Conservation (phyloP, 2,329 filamentous ascomycete genomes). For the Hypocrella siamensis region DNA sequence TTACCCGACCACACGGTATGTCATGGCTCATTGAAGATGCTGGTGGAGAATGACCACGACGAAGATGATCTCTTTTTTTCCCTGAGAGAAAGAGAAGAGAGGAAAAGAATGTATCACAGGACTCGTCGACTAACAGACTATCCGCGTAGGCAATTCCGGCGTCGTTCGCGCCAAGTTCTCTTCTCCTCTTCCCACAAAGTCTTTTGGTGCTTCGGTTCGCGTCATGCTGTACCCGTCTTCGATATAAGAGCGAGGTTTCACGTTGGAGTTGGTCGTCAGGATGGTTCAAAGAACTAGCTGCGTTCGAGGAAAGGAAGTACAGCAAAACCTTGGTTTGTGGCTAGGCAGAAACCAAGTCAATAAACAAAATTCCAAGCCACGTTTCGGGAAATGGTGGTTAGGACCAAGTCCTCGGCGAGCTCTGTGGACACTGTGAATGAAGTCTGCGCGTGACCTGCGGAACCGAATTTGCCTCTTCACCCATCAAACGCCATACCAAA, state of each 20-base stretch:
- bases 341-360: constrained; percentile 40
- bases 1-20: constrained; percentile 92
- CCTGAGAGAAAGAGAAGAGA: too few species aligned
- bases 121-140: constrained; percentile 1
- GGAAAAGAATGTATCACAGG: too few species aligned
- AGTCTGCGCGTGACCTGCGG: background rate
- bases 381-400: constrained; percentile 10
- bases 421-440: too few species aligned
- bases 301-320: constrained; percentile 42
- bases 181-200: constrained; percentile 88
- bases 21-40: too few species aligned
- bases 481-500: too few species aligned
- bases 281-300: constrained; percentile 45
- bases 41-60: too few species aligned
- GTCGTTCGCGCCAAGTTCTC: constrained; percentile 96
- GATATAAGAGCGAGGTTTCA: constrained; percentile 55
- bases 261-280: constrained; percentile 47
- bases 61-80: too few species aligned
- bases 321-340: constrained; percentile 36
- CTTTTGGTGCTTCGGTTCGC: constrained; percentile 90
- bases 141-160: constrained; percentile 73
- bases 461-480: too few species aligned
- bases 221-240: constrained; percentile 97
- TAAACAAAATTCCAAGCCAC: constrained; percentile 32
- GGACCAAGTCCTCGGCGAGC: too few species aligned